Percentiles rank a stretch among this genome's conserved stretches.
phyloP scores from a whole-genome alignment of 169 alveolate genomes.

The Cryptosporidium sp. region DNA sequence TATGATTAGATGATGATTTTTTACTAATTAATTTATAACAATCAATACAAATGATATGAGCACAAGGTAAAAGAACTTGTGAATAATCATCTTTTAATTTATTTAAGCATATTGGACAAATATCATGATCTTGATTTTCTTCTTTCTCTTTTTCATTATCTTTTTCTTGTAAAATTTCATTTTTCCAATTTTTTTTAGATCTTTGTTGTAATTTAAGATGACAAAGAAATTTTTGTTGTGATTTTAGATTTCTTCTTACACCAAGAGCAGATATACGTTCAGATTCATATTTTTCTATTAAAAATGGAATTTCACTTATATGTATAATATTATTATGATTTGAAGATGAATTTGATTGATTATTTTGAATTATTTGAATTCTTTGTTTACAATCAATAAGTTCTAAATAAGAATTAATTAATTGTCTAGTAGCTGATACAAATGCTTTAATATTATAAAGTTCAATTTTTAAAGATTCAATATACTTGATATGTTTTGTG shows the following conservation, averaged over 20 bases:
- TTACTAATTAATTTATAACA: constrained; percentile 37
- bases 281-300: constrained; percentile 19
- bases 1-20: constrained; percentile 5
- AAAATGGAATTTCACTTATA: constrained; percentile 12
- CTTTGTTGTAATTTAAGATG: constrained; percentile 22
- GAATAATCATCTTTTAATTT: constrained; percentile 7
- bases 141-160: neutral
- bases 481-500: constrained; percentile 22
- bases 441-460: neutral
- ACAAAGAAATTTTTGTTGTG: constrained; percentile 62
- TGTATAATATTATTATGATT: constrained; percentile 40
- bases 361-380: constrained; percentile 11
- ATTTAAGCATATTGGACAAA: constrained; percentile 54
- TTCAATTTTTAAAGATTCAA: constrained; percentile 42
- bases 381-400: constrained; percentile 66
- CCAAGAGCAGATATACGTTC: constrained; percentile 37
- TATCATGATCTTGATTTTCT: neutral
- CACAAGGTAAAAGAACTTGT: constrained; percentile 58
- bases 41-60: constrained; percentile 57
- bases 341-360: neutral
- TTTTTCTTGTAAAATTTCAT: neutral
- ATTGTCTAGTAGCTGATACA: constrained; percentile 52
- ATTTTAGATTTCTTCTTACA: constrained; percentile 26
- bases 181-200: neutral
- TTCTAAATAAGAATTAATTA: constrained; percentile 56